phyloP scores from a whole-genome alignment of 2,329 filamentous ascomycete species.

The Coniella vitis region DNA sequence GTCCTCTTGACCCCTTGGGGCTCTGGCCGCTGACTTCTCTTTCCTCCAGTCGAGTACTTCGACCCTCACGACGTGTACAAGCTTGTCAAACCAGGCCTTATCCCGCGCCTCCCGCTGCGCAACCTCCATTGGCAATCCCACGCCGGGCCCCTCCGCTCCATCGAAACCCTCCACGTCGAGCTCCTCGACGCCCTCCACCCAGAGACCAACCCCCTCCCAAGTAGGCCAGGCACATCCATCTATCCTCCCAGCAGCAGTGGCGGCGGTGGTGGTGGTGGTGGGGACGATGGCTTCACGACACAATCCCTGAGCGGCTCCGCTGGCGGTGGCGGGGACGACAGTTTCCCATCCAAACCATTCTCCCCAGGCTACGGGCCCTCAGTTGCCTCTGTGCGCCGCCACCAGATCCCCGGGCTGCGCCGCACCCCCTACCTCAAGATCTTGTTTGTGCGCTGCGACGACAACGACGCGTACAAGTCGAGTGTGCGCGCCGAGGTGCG shows the following conservation, averaged over 20 bases:
- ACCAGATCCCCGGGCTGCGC: conserved; percentile 90
- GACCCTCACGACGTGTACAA: conserved; percentile 88
- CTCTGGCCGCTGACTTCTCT: conserved; percentile 10
- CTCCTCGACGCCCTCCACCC: conserved; percentile 55
- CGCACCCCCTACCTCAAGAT: conserved; percentile 92
- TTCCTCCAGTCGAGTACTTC: conserved; percentile 78
- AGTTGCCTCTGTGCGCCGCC: conserved; percentile 50
- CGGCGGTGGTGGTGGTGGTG: no score
- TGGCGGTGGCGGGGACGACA: conserved; percentile 4
- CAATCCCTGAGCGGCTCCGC: conserved; percentile 40
- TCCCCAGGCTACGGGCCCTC: conserved; percentile 13
- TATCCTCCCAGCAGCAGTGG: conserved; percentile 19
- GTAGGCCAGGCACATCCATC: conserved; percentile 14
- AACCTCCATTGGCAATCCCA: conserved; percentile 98
- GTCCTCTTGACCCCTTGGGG: conserved; percentile 9
- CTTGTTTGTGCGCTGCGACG: conserved; percentile 84
- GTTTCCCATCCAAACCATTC: conserved; percentile 12
- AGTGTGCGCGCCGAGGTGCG: conserved; percentile 70
- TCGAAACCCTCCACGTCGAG: conserved; percentile 86
- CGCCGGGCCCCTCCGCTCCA: conserved; percentile 82
- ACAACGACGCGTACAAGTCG: conserved; percentile 88
- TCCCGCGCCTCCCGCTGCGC: conserved; percentile 72
- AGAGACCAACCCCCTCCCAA: conserved; percentile 19
- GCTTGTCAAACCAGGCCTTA: conserved; percentile 69
- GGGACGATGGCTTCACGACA: conserved; percentile 56